Base-by-base conservation (phyloP, 148 eudicot genomes). In the Vaccinium corymbosum region DNA sequence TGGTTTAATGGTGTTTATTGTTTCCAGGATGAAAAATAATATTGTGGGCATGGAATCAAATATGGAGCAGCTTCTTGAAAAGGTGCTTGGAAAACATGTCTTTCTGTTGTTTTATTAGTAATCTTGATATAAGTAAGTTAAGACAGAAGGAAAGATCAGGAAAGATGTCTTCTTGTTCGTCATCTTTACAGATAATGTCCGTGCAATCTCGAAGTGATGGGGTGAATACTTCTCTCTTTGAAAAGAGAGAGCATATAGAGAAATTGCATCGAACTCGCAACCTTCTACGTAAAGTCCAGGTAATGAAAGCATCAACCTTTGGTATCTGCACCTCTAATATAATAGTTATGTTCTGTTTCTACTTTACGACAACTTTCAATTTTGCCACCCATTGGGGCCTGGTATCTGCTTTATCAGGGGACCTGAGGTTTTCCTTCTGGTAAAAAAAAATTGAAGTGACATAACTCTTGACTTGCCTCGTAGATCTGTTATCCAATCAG, bases 141-240 rank as follows among this genome's bases (percentile, higher is more conserved):
- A 46, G 17, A 29, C 6, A 75, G 27, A 57, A 55, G 49, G 48
- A 62, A 52, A 38, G 27, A 76, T 50, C 25, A 78, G 82, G 4
- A 61, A 66, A 35, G 52, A 56, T 71, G 13, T 81, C 74, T 57
- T 59, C 52, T 27, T 50, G 66, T 53, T 52, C 79, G 46, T 80
- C 51, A 71, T 82, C 51, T 46, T 86, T 89, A 79, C 91, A 97
- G 99, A 97, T 97, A 88, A 84, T 90, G 82, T 92, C 96, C 32
- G 99, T 97, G 84, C 99, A 97, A 88, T 97, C 98, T 80, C 93
- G 94, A 89, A 97, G 99, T 89, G 98, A 95, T 86, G 96, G 99
- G 82, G 98, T 95, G 85, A 95, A 97, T 72, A 95, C 98, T 75
- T 95, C 97, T 73, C 98, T 97, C 85, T 93, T 92, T 79, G 95